A percentile compares a stretch with the other conserved stretches of the same genome.
These are phyloP conservation scores for Aspergillus biplanus DNA, from an alignment of 495 filamentous ascomycete species.

Conservation along the genomic window DNA sequence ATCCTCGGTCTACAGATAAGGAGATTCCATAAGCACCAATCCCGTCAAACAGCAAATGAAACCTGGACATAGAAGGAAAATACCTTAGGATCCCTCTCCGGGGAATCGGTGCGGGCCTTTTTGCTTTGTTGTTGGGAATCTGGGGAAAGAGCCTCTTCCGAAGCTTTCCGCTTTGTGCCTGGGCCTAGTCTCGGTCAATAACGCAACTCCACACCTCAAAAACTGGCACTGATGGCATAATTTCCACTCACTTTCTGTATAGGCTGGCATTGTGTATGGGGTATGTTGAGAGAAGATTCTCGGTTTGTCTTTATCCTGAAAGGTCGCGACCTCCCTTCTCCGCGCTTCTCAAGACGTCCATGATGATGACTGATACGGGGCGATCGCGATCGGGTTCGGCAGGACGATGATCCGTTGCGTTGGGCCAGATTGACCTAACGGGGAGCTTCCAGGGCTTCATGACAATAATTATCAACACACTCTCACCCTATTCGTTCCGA, in stretches of 20 bases:
- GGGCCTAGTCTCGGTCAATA: slow-evolving; percentile 21
- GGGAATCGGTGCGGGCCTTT: slow-evolving; percentile 64
- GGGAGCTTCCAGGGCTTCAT: slow-evolving; percentile 17
- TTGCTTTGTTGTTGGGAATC: slow-evolving; percentile 53
- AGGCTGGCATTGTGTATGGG: slow-evolving; percentile 19
- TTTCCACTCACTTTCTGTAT: slow-evolving; percentile 26
- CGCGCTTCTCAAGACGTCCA: slow-evolving; percentile 1
- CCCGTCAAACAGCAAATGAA: background rate
- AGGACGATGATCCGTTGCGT: slow-evolving; percentile 24
- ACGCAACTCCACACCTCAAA: background rate
- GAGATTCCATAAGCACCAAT: background rate
- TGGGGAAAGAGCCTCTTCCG: slow-evolving; percentile 66
- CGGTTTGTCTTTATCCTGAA: background rate
- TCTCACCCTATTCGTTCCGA: slow-evolving; percentile 5
- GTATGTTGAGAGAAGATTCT: background rate
- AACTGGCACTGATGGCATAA: background rate
- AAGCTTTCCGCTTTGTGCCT: slow-evolving; percentile 80
- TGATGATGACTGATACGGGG: slow-evolving; percentile 11
- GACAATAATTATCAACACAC: background rate
- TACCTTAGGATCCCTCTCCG: slow-evolving; percentile 56
- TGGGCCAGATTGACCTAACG: slow-evolving; percentile 26
- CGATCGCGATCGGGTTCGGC: slow-evolving; percentile 16
- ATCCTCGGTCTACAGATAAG: slow-evolving; percentile 35
- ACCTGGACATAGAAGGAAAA: background rate
- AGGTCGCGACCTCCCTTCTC: slow-evolving; percentile 16